A percentile compares a stretch with the other conserved stretches of the same genome.
phyloP scores from a whole-genome alignment of 495 filamentous ascomycete genomes.

The Daldinia childiae region DNA sequence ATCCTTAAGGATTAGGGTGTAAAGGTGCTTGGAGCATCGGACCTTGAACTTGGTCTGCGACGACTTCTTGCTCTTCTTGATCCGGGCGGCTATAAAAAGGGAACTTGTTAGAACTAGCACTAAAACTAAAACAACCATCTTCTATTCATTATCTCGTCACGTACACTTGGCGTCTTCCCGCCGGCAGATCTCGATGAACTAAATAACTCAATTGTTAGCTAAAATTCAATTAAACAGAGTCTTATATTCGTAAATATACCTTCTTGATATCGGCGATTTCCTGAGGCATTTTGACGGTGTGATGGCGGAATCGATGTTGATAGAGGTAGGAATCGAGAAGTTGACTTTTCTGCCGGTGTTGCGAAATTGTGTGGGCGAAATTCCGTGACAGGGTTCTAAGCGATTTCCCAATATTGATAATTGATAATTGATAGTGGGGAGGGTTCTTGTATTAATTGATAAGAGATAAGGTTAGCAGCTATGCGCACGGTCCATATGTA shows the following conservation, averaged over 20 bases:
- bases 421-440: neutral
- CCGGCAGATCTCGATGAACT: slow-evolving; percentile 99
- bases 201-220: slow-evolving; percentile 49
- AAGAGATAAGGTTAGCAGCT: too few relatives aligned
- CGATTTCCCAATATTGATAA: slow-evolving; percentile 32
- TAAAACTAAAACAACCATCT: neutral
- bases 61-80: slow-evolving; percentile 91
- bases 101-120: slow-evolving; percentile 50
- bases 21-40: slow-evolving; percentile 91
- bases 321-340: slow-evolving; percentile 38
- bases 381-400: slow-evolving; percentile 40
- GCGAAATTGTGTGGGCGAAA: slow-evolving; percentile 51
- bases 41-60: slow-evolving; percentile 99
- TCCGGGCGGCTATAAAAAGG: slow-evolving; percentile 78
- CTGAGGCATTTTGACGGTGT: slow-evolving; percentile 81
- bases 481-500: too few relatives aligned
- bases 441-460: slow-evolving; percentile 26
- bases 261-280: slow-evolving; percentile 99
- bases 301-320: slow-evolving; percentile 36
- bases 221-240: neutral
- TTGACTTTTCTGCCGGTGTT: slow-evolving; percentile 37
- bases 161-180: slow-evolving; percentile 97
- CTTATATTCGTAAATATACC: slow-evolving; percentile 45
- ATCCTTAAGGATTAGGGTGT: slow-evolving; percentile 98
- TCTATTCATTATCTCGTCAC: slow-evolving; percentile 48